Conservation (phyloP, 1,284 basidiomycete genomes). For the Macrocybe sp. region DNA sequence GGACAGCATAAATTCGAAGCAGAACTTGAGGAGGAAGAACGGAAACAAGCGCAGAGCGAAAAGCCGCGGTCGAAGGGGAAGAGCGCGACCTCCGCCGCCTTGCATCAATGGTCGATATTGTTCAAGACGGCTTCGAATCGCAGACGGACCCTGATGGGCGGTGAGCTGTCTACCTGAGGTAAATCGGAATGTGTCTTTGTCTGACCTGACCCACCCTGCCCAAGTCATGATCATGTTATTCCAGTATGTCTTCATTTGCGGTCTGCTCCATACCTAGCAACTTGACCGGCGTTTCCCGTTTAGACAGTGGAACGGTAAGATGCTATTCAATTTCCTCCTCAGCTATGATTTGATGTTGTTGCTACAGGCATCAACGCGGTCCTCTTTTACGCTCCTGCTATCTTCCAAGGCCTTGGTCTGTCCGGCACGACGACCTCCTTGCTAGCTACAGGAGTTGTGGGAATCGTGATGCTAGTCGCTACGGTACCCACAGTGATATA, state of each 20-base stretch:
- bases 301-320: slow-evolving; percentile 14
- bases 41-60: background rate
- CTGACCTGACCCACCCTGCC: too few relatives aligned
- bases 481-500: slow-evolving; percentile 5
- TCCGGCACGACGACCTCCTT: slow-evolving; percentile 13
- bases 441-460: slow-evolving; percentile 14
- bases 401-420: slow-evolving; percentile 13
- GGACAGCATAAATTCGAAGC: slow-evolving; percentile 10
- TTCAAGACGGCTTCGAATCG: too few relatives aligned
- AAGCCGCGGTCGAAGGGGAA: too few relatives aligned
- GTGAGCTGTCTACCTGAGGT: too few relatives aligned
- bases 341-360: background rate
- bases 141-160: too few relatives aligned
- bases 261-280: too few relatives aligned
- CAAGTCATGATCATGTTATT: too few relatives aligned
- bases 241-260: too few relatives aligned
- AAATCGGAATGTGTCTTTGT: too few relatives aligned
- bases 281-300: slow-evolving; percentile 4
- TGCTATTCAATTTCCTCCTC: background rate
- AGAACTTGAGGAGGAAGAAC: slow-evolving; percentile 11
- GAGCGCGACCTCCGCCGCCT: too few relatives aligned
- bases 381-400: slow-evolving; percentile 14
- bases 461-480: slow-evolving; percentile 14
- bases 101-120: too few relatives aligned
- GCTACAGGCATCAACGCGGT: slow-evolving; percentile 1